Base-by-base conservation (phyloP, 371 early-diverging fungal species). In the Fennellomyces sp. region DNA sequence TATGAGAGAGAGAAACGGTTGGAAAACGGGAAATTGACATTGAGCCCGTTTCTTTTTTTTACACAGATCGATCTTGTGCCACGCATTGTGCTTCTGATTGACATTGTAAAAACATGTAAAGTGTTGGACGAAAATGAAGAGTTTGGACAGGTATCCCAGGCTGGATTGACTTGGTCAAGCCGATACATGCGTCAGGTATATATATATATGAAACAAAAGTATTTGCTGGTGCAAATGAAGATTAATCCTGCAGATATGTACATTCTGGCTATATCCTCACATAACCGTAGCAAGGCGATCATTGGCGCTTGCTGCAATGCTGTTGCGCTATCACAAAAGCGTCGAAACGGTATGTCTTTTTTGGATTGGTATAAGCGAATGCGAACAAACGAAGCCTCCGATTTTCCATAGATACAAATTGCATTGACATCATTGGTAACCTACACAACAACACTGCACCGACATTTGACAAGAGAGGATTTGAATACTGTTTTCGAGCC, bases 261-360 rank as follows among this genome's bases (percentile, higher is more conserved):
- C 12, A 1, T 41, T 45, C 2, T 65, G 60, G 60, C n/a, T 15
- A 27, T 23, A 42, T 26, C 13, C 58, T 28, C 57, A 62, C 51
- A 63, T 67, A 29, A 45, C 63, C 3, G 60, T 63, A 15, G 68
- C 63, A 4, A 58, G 68, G 15, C 57, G 61, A 56, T 62, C 68
- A 3, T 38, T 63, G 15, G 68, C 63, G 26, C 45, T 67, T 35
- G 39, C 35, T 11, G 49, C 29, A 31, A 25, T 38, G n/a, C n/a
- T 51, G 17, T 17, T 58, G n/a, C 31, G 25, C 17, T 41, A 25
- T 41, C 35, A 21, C 13, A 47, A 12, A 13, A 2, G 28, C n/a
- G 11, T 25, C 8, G 21, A 27, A 10, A 47, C 21, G 61, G 61
- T 54, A 56, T 29, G 26, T n/a, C n/a, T n/a, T n/a, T n/a, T n/a